Percentiles rank a stretch among this genome's conserved stretches.
These are phyloP conservation scores for Phaeophleospora eucalypticola DNA, from an alignment of 2,329 filamentous ascomycete genomes.

Conservation along the genomic window DNA sequence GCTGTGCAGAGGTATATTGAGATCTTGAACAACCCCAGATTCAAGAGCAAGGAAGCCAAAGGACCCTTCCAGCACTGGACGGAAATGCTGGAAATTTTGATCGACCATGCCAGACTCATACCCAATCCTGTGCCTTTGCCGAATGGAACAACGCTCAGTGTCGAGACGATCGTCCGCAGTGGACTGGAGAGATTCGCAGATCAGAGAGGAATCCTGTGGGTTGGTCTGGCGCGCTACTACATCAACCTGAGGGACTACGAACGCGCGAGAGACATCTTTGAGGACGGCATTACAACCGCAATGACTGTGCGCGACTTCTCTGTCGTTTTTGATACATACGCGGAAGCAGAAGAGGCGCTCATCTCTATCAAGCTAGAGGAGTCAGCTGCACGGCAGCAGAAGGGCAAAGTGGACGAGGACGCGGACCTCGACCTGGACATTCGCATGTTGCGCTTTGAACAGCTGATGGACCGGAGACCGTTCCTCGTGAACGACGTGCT, in stretches of 20 bases:
- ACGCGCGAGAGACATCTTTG: conserved; percentile 85
- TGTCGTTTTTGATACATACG: conserved; percentile 91
- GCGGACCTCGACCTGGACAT: conserved; percentile 94
- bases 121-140: conserved; percentile 72
- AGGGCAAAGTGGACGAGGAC: conserved; percentile 71
- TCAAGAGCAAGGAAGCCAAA: conserved; percentile 89
- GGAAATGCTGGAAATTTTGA: conserved; percentile 92
- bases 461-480: conserved; percentile 92
- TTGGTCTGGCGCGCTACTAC: conserved; percentile 93
- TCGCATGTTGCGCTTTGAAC: conserved; percentile 95
- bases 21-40: conserved; percentile 83
- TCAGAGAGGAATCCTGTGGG: conserved; percentile 92
- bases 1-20: conserved; percentile 88
- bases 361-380: conserved; percentile 88
- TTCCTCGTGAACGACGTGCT: conserved; percentile 96
- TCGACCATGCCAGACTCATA: conserved; percentile 65
- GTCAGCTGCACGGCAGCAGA: conserved; percentile 73
- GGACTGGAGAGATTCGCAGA: conserved; percentile 88
- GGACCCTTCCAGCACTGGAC: conserved; percentile 96
- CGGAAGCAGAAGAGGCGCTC: conserved; percentile 94
- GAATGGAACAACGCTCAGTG: conserved; percentile 77
- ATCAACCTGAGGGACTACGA: conserved; percentile 91
- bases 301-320: conserved; percentile 99
- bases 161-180: conserved; percentile 87
- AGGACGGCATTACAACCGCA: conserved; percentile 93